Evolutionary conservation across 164 flowering plant species (phyloP), one percentile per base, ranked within the genome.

Genomic region (Vitis amurensis): DNA sequence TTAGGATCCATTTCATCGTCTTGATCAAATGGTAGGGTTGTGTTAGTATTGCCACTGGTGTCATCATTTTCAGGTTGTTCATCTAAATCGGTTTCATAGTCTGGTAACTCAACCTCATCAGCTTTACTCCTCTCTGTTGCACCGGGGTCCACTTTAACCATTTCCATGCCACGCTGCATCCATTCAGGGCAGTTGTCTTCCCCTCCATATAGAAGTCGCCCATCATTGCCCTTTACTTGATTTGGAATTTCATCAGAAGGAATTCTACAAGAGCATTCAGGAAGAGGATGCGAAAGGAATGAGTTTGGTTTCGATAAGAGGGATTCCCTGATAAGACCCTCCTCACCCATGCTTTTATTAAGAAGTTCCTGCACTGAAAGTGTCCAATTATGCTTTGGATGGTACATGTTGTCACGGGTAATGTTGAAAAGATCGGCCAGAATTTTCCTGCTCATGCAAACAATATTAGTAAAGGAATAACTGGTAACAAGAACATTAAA

Each of bases 261-360:
- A 48, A 81, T 81, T 74, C 86, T 80, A 77, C 99, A 95, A n/a
- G 91, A 87, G 78, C 99, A 95, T 78, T 93, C 98, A 1, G 98
- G 99, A 51, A 93, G 82, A 3, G 99, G 99, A 69, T 95, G 94
- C 14, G 99, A 85, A 47, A 95, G 87, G 73, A 95, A 95, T 8
- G 81, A 85, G 31, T 71, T 74, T 15, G 90, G 84, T 74, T 90
- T 93, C 14, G 95, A 85, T 10, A 53, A 50, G 47, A 69, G 71
- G n/a, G 86, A 81, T 74, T 88, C 87, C 80, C 76, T 80, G 53
- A 82, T 63, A 61, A 95, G 83, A 68, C 99, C 99, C 31, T 86
- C 91, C 68, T 78, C 87, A 11, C 77, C 76, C 79, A 87, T 70
- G 80, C 98, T 95, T 71, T 71, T 84, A 80, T 90, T 93, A 10